Percentiles rank a stretch among this genome's conserved stretches.
These are phyloP conservation scores for Hammondia hammondi DNA, from an alignment of 169 alveolate genomes.

Conservation along the genomic window DNA sequence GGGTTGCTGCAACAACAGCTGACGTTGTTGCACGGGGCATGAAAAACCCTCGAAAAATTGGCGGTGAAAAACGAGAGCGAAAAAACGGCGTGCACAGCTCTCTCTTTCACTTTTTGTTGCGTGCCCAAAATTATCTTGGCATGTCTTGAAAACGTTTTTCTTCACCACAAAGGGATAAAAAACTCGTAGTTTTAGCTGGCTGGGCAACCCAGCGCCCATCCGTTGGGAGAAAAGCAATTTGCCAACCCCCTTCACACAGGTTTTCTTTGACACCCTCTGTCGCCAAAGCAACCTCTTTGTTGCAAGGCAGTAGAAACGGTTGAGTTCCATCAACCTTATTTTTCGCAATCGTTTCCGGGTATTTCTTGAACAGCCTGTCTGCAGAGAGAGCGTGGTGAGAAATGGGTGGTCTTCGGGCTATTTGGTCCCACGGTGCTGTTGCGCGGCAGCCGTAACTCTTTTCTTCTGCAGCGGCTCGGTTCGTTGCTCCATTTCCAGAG, in stretches of 20 bases:
- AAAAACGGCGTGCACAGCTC: not conserved
- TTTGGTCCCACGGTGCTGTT: constrained; percentile 27
- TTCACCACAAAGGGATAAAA: not conserved
- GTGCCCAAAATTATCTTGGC: not conserved
- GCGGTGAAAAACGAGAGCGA: constrained; percentile 1
- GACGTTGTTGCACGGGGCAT: constrained; percentile 45
- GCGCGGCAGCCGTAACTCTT: constrained; percentile 13
- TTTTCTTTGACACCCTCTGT: constrained; percentile 10
- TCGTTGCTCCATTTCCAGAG: not conserved
- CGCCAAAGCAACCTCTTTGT: not conserved
- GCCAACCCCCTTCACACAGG: constrained; percentile 39
- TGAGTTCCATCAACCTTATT: not conserved
- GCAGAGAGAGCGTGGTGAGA: constrained; percentile 1
- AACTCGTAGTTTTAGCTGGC: constrained; percentile 5
- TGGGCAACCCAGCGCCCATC: constrained; percentile 19
- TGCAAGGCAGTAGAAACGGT: not conserved
- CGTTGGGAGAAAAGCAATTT: constrained; percentile 1
- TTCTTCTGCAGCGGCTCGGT: not conserved
- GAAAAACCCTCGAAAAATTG: constrained; percentile 30
- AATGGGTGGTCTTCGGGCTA: constrained; percentile 3
- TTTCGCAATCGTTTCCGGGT: not conserved
- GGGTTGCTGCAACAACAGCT: constrained; percentile 47
- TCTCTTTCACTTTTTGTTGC: not conserved
- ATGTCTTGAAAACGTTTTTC: not conserved
- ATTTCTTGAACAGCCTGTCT: not conserved